These are phyloP conservation scores for Glaciozyma martinii DNA, from an alignment of 768 basidiomycete species.

Conservation along the genomic window DNA sequence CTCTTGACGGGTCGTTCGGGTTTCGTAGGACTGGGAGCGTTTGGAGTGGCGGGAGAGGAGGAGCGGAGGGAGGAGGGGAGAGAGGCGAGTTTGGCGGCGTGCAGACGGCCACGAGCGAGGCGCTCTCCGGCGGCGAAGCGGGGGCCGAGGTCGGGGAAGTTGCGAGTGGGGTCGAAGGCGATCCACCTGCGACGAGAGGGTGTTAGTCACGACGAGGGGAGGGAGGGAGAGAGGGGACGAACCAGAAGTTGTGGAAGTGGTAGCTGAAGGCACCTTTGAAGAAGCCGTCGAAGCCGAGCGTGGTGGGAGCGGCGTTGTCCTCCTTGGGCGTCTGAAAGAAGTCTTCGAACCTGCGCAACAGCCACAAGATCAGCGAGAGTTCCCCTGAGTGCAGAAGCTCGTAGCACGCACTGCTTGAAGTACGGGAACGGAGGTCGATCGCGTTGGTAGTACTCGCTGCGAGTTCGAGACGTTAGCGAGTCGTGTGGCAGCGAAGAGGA, in stretches of 20 bases:
- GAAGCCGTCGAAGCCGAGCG: conserved; percentile 87
- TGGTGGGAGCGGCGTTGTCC: conserved; percentile 70
- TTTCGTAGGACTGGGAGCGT: too few relatives aligned
- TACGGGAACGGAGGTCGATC: conserved; percentile 90
- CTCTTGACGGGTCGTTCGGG: background rate
- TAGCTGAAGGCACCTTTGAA: conserved; percentile 93
- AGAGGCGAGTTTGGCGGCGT: conserved; percentile 10
- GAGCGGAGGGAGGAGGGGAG: conserved; percentile 4
- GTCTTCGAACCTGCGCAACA: conserved; percentile 40
- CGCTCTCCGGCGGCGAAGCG: conserved; percentile 69
- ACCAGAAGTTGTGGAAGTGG: conserved; percentile 94
- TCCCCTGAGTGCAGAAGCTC: conserved; percentile 34
- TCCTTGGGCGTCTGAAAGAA: conserved; percentile 74
- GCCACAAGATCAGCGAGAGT: background rate
- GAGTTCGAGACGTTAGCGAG: background rate
- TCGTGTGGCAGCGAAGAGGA: background rate
- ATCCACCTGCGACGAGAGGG: conserved; percentile 74
- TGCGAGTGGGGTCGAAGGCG: conserved; percentile 83
- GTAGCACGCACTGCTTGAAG: conserved; percentile 59
- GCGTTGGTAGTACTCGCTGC: conserved; percentile 68
- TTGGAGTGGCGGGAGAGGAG: background rate
- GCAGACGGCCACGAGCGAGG: conserved; percentile 46
- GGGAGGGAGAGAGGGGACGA: conserved; percentile 30
- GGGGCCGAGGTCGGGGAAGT: conserved; percentile 86
- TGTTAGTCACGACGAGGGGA: accelerated